A percentile compares a stretch with the other conserved stretches of the same genome.
Conservation (phyloP, 768 basidiomycete species). For the Amyloporia xantha region DNA sequence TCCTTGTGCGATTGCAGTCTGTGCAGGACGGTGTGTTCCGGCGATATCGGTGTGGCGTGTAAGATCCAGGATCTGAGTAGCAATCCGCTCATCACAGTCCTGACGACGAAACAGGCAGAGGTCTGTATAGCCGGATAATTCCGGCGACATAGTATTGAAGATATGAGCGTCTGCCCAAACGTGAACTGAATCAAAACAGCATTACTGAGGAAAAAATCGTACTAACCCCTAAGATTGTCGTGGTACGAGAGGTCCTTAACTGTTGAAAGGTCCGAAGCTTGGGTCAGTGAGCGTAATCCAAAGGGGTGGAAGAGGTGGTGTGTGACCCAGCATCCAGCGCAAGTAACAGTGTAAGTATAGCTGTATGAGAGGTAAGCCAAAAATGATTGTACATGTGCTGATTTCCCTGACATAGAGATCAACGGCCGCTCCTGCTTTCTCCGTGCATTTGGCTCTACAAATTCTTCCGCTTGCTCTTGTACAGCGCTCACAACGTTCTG, state of each 20-base stretch:
- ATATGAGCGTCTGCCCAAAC: too few species aligned
- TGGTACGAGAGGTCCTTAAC: conserved; percentile 17
- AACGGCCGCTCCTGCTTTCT: too few species aligned
- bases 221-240: too few species aligned
- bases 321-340: conserved; percentile 15
- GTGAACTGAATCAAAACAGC: neutral
- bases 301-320: conserved; percentile 15
- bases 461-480: conserved; percentile 11
- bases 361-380: neutral
- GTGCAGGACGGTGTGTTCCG: conserved; percentile 14
- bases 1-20: too few species aligned
- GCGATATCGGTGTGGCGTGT: conserved; percentile 7
- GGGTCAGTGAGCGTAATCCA: conserved; percentile 9
- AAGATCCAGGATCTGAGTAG: conserved; percentile 11
- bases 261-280: conserved; percentile 6
- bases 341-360: conserved; percentile 13
- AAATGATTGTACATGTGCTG: conserved; percentile 2
- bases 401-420: too few species aligned
- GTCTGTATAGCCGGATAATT: neutral
- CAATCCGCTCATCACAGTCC: conserved; percentile 1
- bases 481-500: conserved; percentile 9
- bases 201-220: too few species aligned
- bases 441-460: too few species aligned
- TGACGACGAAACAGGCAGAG: neutral
- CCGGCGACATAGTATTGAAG: conserved; percentile 12